These are phyloP conservation scores for Pseudomonodictys pantanalensis DNA, from an alignment of 495 filamentous ascomycete species.

Conservation along the genomic window DNA sequence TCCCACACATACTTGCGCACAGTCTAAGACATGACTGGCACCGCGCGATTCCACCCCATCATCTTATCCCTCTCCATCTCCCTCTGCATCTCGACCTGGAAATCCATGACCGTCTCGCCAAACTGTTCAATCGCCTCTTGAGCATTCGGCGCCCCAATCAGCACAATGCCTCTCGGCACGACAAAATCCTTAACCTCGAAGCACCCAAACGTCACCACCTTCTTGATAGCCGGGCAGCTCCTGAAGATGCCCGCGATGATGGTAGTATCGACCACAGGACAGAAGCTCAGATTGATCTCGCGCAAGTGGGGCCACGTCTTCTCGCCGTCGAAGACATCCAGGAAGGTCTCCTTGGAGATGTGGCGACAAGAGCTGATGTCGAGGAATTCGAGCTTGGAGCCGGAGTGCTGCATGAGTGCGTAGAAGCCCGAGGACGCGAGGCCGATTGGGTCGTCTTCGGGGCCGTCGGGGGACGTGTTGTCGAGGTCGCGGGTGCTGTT, in stretches of 20 bases:
- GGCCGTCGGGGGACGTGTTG: slow-evolving; percentile 61
- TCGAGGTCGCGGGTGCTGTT: slow-evolving; percentile 72
- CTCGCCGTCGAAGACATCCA: slow-evolving; percentile 61
- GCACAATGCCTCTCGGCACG: slow-evolving; percentile 68
- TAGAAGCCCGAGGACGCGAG: slow-evolving; percentile 70
- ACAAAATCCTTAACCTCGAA: slow-evolving; percentile 69
- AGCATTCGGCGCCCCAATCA: slow-evolving; percentile 75
- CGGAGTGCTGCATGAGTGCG: slow-evolving; percentile 83
- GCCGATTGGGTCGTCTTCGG: slow-evolving; percentile 55
- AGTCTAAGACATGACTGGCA: slow-evolving; percentile 18
- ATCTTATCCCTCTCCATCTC: slow-evolving; percentile 30
- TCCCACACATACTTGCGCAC: too few relatives aligned
- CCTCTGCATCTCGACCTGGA: slow-evolving; percentile 34
- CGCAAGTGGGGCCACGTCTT: slow-evolving; percentile 62
- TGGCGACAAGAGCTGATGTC: slow-evolving; percentile 78
- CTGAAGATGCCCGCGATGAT: slow-evolving; percentile 71
- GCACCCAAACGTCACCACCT: slow-evolving; percentile 78
- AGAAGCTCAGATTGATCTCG: slow-evolving; percentile 76
- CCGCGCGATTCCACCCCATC: slow-evolving; percentile 2
- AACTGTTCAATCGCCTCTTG: slow-evolving; percentile 57
- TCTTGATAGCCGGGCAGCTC: slow-evolving; percentile 68
- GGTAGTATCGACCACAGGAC: slow-evolving; percentile 68
- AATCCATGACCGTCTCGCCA: slow-evolving; percentile 42
- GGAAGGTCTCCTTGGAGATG: slow-evolving; percentile 64
- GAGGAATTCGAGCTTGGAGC: slow-evolving; percentile 56